A percentile compares a stretch with the other conserved stretches of the same genome.
Conservation (phyloP, 1,284 basidiomycete genomes). For the Abortiporus biennis region DNA sequence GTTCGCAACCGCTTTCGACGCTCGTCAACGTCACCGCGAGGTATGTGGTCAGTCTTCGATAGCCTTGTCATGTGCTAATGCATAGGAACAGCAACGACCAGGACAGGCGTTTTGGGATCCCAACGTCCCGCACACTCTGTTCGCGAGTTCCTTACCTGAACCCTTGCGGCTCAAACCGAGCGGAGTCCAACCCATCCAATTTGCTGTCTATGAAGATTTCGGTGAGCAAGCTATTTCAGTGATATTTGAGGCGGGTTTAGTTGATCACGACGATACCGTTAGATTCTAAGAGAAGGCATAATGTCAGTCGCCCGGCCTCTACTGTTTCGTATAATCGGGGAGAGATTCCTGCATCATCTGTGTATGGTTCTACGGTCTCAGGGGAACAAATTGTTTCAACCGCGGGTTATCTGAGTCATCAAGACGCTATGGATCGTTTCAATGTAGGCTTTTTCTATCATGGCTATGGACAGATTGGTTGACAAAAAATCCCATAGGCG, state of each 20-base stretch:
- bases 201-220: slow-evolving; percentile 95
- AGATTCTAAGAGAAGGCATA: slow-evolving; percentile 45
- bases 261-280: no score
- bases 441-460: slow-evolving; percentile 33
- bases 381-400: slow-evolving; percentile 33
- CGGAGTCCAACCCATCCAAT: slow-evolving; percentile 80
- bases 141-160: slow-evolving; percentile 82
- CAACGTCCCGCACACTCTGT: slow-evolving; percentile 65
- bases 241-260: background rate
- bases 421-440: slow-evolving; percentile 76
- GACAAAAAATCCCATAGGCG: slow-evolving; percentile 13
- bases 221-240: slow-evolving; percentile 39
- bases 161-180: slow-evolving; percentile 81
- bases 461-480: background rate
- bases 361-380: slow-evolving; percentile 48
- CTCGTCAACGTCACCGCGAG: slow-evolving; percentile 85
- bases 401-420: slow-evolving; percentile 45
- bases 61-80: background rate
- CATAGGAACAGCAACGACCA: slow-evolving; percentile 50
- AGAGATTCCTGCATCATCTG: slow-evolving; percentile 34
- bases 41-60: slow-evolving; percentile 30
- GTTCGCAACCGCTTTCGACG: slow-evolving; percentile 78
- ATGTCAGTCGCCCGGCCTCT: slow-evolving; percentile 60
- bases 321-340: slow-evolving; percentile 46
- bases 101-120: slow-evolving; percentile 87